Evolutionary conservation across 495 filamentous ascomycete genomes (phyloP).

Genomic region (Evernia prunastri): DNA sequence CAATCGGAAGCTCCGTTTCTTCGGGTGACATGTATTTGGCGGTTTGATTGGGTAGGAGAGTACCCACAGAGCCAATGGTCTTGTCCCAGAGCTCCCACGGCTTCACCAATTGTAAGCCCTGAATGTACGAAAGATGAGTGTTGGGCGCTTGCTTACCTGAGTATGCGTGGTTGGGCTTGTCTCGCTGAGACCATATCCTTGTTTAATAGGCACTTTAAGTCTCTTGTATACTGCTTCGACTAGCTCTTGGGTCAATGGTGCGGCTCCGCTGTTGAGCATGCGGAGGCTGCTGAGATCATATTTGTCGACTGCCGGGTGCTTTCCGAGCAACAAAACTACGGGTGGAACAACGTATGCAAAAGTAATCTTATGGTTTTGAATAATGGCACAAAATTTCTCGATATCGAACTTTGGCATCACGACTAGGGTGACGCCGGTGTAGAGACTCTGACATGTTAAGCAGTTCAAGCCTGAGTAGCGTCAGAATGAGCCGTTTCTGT

Average conservation of each 20-base stretch:
- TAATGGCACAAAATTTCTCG: constrained; percentile 63
- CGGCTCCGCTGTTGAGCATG: constrained; percentile 86
- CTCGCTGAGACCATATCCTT: constrained; percentile 84
- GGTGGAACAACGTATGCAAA: constrained; percentile 82
- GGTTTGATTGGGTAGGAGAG: constrained; percentile 70
- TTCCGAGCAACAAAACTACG: constrained; percentile 71
- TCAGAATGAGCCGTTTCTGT: constrained; percentile 9
- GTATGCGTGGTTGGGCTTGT: constrained; percentile 54
- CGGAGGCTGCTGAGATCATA: constrained; percentile 75
- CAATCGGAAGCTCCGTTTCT: constrained; percentile 52
- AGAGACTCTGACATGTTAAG: constrained; percentile 57
- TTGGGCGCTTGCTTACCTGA: constrained; percentile 27
- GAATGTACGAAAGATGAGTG: constrained; percentile 40
- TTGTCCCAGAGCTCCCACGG: constrained; percentile 71
- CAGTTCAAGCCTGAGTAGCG: constrained; percentile 38
- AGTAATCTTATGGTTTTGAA: constrained; percentile 70
- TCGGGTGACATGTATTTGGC: constrained; percentile 70
- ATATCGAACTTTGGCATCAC: constrained; percentile 85
- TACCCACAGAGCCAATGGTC: constrained; percentile 73
- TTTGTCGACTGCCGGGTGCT: constrained; percentile 67
- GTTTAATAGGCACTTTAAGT: constrained; percentile 66
- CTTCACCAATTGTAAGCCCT: constrained; percentile 32
- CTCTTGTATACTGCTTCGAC: constrained; percentile 71
- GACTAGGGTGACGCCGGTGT: constrained; percentile 59
- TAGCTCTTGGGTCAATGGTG: constrained; percentile 77